Conservation (phyloP, 441 rosid genomes). For the Corymbia calophylla region DNA sequence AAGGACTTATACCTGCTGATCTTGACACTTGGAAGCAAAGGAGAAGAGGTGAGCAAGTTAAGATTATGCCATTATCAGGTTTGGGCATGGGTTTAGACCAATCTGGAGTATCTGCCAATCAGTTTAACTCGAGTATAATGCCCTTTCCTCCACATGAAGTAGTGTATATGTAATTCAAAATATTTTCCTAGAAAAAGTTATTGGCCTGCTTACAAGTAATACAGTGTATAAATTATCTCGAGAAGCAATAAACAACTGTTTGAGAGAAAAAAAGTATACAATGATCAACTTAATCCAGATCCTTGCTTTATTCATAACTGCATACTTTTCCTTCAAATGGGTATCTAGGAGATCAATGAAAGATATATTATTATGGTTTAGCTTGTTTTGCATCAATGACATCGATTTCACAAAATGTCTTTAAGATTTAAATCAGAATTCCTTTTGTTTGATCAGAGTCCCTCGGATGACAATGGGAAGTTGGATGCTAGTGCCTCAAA, state of each 20-base stretch:
- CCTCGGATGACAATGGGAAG: not conserved
- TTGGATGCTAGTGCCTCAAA: not conserved
- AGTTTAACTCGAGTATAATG: not conserved
- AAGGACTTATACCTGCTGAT: slow-evolving; percentile 96
- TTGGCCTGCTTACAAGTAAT: not conserved
- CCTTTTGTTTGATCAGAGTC: not conserved
- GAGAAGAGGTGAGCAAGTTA: slow-evolving; percentile 67
- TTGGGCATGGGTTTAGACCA: not conserved
- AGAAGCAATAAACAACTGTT: not conserved
- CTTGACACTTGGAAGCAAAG: slow-evolving; percentile 89
- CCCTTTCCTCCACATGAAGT: not conserved
- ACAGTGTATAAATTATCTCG: not conserved
- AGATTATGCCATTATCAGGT: not conserved
- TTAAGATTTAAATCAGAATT: not conserved
- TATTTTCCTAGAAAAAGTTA: not conserved
- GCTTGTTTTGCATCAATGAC: not conserved
- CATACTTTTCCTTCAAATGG: not conserved
- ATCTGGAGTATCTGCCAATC: not conserved
- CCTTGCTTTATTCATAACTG: not conserved
- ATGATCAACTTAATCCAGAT: not conserved
- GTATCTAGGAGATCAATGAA: not conserved
- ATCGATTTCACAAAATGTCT: not conserved
- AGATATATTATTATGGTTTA: not conserved
- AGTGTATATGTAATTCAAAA: not conserved
- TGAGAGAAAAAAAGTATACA: not conserved